These are phyloP conservation scores for Tetracladium maxilliforme DNA, from an alignment of 2,329 filamentous ascomycete species.

Conservation along the genomic window DNA sequence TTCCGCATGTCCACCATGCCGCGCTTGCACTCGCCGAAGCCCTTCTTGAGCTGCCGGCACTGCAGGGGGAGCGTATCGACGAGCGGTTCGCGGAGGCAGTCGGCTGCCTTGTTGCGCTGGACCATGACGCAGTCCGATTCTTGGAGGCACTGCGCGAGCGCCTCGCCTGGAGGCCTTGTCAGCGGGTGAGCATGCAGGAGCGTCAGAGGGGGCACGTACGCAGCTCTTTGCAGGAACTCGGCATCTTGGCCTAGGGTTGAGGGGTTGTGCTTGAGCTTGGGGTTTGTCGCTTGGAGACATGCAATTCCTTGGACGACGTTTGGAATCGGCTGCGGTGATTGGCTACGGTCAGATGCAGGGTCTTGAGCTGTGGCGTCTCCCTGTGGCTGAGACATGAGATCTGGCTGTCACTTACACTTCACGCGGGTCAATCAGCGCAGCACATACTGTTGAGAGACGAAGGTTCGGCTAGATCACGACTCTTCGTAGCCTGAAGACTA, in stretches of 20 bases:
- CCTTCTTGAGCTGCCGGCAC: constrained; percentile 87
- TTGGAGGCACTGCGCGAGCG: constrained; percentile 87
- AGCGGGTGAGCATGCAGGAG: constrained; percentile 2
- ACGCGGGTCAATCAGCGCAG: too few species aligned
- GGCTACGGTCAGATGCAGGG: too few species aligned
- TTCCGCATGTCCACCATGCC: constrained; percentile 98
- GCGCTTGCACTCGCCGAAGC: constrained; percentile 88
- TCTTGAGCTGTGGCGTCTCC: too few species aligned
- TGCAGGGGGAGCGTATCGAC: constrained; percentile 67
- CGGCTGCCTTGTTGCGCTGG: constrained; percentile 69
- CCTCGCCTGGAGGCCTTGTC: constrained; percentile 49
- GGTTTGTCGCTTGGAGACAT: not conserved
- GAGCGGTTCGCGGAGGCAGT: constrained; percentile 77
- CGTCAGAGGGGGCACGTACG: constrained; percentile 39
- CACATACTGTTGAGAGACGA: too few species aligned
- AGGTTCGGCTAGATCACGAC: too few species aligned
- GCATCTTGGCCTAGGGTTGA: constrained; percentile 59
- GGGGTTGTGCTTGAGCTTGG: not conserved
- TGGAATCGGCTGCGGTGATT: too few species aligned
- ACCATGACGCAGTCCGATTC: constrained; percentile 95
- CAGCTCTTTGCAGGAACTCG: constrained; percentile 92
- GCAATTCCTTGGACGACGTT: too few species aligned
- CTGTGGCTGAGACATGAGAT: too few species aligned
- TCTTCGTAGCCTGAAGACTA: too few species aligned
- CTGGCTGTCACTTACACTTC: too few species aligned